A percentile compares a stretch with the other conserved stretches of the same genome.
Conservation (phyloP, 2,329 filamentous ascomycete species). For the Claviceps fusiformis region DNA sequence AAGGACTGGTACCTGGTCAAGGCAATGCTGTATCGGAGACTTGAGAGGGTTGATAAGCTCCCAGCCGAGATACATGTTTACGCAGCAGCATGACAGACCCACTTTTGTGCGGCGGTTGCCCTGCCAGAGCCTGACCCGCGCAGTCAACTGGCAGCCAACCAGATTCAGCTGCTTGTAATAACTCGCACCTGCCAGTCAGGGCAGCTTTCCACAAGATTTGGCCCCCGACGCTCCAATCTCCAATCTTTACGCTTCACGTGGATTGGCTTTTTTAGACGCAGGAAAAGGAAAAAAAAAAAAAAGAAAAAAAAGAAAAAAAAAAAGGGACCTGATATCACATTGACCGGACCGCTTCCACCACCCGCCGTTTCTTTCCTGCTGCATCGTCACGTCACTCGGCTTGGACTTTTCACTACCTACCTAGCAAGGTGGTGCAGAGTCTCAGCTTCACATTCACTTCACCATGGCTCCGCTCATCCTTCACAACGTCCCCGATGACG, state of each 20-base stretch:
- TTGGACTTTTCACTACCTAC: too few species aligned
- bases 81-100: not conserved
- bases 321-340: not conserved
- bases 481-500: constrained; percentile 55
- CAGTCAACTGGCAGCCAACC: not conserved
- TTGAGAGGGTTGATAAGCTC: too few species aligned
- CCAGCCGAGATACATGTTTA: too few species aligned
- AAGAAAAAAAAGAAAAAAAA: too few species aligned
- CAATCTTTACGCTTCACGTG: too few species aligned
- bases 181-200: not conserved
- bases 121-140: not conserved
- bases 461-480: constrained; percentile 56
- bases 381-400: too few species aligned
- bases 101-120: not conserved
- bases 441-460: not conserved
- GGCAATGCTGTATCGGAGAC: too few species aligned
- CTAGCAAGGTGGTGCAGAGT: not conserved
- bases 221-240: not conserved
- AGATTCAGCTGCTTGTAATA: not conserved
- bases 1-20: too few species aligned
- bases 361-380: not conserved
- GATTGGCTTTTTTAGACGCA: too few species aligned
- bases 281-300: too few species aligned
- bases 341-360: not conserved
- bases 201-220: not conserved